Evolutionary conservation across 371 early-diverging fungal genomes (phyloP).

Genomic region (Haplosporangium sp.): DNA sequence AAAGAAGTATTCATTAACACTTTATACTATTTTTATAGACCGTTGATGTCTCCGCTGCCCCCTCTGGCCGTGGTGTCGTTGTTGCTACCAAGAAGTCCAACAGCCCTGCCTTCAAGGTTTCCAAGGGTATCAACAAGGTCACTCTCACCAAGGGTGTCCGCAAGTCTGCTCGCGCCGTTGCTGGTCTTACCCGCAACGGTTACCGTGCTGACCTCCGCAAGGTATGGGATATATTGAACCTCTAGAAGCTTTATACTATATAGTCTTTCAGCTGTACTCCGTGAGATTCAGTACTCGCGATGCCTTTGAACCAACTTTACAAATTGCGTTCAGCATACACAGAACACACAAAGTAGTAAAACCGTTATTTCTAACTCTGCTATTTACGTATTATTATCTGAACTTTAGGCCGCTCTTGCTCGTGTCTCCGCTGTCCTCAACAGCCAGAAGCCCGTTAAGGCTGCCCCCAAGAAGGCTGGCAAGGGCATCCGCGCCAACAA

Average conservation of each 20-base stretch:
- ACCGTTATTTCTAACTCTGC: too few relatives aligned
- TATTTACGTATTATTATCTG: not conserved
- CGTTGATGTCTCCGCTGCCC: slow-evolving; percentile 71
- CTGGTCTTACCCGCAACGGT: slow-evolving; percentile 70
- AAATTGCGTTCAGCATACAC: too few relatives aligned
- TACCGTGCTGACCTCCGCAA: slow-evolving; percentile 88
- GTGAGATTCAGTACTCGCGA: too few relatives aligned
- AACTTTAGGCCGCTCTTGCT: slow-evolving; percentile 79
- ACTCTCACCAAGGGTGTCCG: slow-evolving; percentile 77
- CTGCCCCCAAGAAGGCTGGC: slow-evolving; percentile 66
- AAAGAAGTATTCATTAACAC: not conserved
- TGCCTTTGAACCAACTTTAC: too few relatives aligned
- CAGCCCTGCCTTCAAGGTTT: slow-evolving; percentile 30
- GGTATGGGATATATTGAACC: slow-evolving; percentile 55
- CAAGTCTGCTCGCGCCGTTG: slow-evolving; percentile 78
- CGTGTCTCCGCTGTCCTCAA: slow-evolving; percentile 82
- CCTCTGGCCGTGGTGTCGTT: slow-evolving; percentile 71
- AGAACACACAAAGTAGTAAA: too few relatives aligned
- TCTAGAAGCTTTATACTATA: not conserved
- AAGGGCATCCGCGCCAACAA: slow-evolving; percentile 61
- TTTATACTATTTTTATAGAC: slow-evolving; percentile 56
- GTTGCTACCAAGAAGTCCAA: slow-evolving; percentile 72
- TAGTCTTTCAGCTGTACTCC: not conserved
- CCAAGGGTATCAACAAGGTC: slow-evolving; percentile 66
- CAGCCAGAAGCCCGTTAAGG: slow-evolving; percentile 74